A percentile compares a stretch with the other conserved stretches of the same genome.
Conservation (phyloP, 306 rosid genomes). For the Hippophae gyantsensis region DNA sequence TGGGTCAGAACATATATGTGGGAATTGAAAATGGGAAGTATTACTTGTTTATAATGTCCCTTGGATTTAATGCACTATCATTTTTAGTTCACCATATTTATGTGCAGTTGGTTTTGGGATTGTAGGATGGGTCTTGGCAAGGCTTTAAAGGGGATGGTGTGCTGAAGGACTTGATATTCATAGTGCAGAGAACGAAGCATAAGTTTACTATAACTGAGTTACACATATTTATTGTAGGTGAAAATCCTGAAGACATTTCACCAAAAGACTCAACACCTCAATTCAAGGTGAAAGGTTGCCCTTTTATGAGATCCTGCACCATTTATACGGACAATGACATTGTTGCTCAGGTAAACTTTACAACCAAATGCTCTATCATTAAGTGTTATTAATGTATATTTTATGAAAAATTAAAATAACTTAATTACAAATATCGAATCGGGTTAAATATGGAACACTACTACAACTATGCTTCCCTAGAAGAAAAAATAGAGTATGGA, state of each 20-base stretch:
- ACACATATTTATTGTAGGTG: conserved; percentile 40
- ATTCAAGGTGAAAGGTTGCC: conserved; percentile 55
- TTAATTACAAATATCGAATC: neutral
- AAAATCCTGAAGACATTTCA: conserved; percentile 17
- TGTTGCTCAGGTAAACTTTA: conserved; percentile 66
- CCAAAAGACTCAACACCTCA: conserved; percentile 8
- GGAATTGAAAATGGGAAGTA: too few relatives aligned
- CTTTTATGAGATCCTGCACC: conserved; percentile 59
- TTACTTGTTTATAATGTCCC: too few relatives aligned
- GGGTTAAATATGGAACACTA: neutral
- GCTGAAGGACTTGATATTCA: conserved; percentile 10
- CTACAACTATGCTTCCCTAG: neutral
- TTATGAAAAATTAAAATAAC: neutral
- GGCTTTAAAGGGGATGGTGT: conserved; percentile 48
- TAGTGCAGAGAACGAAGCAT: conserved; percentile 41
- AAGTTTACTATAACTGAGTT: conserved; percentile 48
- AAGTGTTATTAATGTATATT: neutral
- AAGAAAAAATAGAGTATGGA: neutral
- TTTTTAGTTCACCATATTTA: neutral
- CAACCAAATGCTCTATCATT: neutral
- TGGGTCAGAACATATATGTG: too few relatives aligned
- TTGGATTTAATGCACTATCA: neutral
- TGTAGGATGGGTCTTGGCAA: conserved; percentile 62
- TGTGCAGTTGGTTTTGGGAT: conserved; percentile 9
- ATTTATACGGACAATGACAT: conserved; percentile 40